These are phyloP conservation scores for Aspergillus sp. DNA, from an alignment of 2,329 filamentous ascomycete genomes.

Conservation along the genomic window DNA sequence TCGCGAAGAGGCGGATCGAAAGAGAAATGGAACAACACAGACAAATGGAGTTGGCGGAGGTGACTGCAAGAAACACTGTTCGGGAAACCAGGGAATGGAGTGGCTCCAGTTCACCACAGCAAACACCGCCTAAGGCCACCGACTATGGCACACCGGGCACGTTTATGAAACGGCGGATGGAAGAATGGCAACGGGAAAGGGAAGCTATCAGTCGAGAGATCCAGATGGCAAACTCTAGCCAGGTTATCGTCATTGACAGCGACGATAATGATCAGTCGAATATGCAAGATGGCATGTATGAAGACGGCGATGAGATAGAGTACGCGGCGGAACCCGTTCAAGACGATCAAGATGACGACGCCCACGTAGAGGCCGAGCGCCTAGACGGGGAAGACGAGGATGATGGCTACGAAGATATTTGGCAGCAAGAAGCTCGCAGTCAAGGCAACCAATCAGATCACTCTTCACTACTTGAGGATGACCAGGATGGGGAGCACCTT, in stretches of 20 bases:
- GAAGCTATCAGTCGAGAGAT: slow-evolving; percentile 49
- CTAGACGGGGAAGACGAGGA: slow-evolving; percentile 28
- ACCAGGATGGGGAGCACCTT: slow-evolving; percentile 25
- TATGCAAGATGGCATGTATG: slow-evolving; percentile 1
- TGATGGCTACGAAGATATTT: slow-evolving; percentile 49
- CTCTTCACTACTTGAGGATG: slow-evolving; percentile 21
- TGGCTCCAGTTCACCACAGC: slow-evolving; percentile 15
- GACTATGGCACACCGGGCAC: slow-evolving; percentile 19
- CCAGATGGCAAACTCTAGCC: slow-evolving; percentile 43
- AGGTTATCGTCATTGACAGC: slow-evolving; percentile 49
- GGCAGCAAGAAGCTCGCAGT: slow-evolving; percentile 49
- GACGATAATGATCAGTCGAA: slow-evolving; percentile 31
- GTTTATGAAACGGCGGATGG: slow-evolving; percentile 37
- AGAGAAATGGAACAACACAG: slow-evolving; percentile 14
- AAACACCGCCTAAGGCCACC: neutral
- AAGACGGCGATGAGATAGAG: slow-evolving; percentile 7
- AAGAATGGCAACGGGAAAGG: slow-evolving; percentile 49
- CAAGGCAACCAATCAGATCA: slow-evolving; percentile 35
- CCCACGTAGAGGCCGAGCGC: slow-evolving; percentile 18
- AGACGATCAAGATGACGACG: slow-evolving; percentile 17
- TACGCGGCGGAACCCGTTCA: slow-evolving; percentile 5
- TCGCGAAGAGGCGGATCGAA: slow-evolving; percentile 40
- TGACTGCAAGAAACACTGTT: neutral
- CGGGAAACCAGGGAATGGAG: slow-evolving; percentile 6
- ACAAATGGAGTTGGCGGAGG: slow-evolving; percentile 3